Evolutionary conservation across 2,329 filamentous ascomycete genomes (phyloP).

Genomic region (Aspergillus phoenicis): DNA sequence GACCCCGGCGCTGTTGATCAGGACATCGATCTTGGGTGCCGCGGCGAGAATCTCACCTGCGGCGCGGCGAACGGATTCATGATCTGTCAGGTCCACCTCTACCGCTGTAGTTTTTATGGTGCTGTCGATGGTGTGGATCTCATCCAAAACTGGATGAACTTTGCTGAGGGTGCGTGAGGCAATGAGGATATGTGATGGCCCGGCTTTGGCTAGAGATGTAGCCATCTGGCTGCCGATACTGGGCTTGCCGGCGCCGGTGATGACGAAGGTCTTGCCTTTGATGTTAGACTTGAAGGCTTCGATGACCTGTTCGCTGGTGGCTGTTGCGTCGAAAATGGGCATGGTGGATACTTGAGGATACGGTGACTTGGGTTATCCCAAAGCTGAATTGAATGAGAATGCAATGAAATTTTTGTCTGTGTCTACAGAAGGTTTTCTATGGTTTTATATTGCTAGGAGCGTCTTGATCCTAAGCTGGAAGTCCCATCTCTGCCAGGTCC

Average conservation of each 20-base stretch:
- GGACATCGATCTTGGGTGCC: slow-evolving; percentile 18
- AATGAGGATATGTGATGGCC: slow-evolving; percentile 3
- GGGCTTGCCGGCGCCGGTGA: slow-evolving; percentile 4
- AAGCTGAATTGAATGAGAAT: background rate
- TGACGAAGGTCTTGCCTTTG: slow-evolving; percentile 1
- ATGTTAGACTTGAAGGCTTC: background rate
- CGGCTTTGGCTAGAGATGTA: slow-evolving; percentile 1
- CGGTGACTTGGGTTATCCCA: background rate
- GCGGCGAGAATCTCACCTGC: background rate
- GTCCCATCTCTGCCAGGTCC: too few species aligned
- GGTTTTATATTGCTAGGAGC: too few species aligned
- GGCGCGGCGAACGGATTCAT: background rate
- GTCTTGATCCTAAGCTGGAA: too few species aligned
- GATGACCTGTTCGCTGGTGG: slow-evolving; percentile 6
- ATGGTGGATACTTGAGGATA: background rate
- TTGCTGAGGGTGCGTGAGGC: slow-evolving; percentile 1
- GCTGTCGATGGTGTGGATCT: background rate
- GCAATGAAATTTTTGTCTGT: too few species aligned
- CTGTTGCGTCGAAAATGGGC: background rate
- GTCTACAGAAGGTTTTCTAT: too few species aligned
- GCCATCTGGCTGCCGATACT: slow-evolving; percentile 6
- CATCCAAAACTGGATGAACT: background rate
- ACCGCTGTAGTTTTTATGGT: background rate
- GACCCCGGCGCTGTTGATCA: slow-evolving; percentile 51
- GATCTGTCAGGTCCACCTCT: background rate